Conservation (phyloP, 75 land plant species). For the Pinus albicaulis region DNA sequence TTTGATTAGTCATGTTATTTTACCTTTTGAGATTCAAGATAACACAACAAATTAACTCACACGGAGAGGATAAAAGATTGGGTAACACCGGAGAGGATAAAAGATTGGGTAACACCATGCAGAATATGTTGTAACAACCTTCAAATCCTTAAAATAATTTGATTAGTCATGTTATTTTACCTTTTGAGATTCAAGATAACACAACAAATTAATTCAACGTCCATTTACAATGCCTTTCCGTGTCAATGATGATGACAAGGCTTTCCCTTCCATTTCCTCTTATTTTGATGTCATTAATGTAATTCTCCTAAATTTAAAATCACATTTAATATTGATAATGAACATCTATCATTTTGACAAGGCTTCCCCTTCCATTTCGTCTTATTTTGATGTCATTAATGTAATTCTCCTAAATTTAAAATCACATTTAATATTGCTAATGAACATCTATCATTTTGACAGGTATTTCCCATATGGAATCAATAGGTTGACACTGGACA, state of each 20-base stretch:
- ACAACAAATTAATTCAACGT: not conserved
- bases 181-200: not conserved
- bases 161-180: not conserved
- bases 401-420: not conserved
- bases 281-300: not conserved
- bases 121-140: too few species aligned
- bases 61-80: too few species aligned
- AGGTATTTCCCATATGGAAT: slow-evolving; percentile 90
- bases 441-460: not conserved
- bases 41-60: not conserved
- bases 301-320: not conserved
- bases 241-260: not conserved
- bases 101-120: too few species aligned
- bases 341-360: not conserved
- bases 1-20: not conserved
- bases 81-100: too few species aligned
- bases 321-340: not conserved
- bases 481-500: too few species aligned
- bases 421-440: not conserved
- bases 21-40: not conserved
- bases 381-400: not conserved
- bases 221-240: not conserved
- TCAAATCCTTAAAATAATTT: not conserved
- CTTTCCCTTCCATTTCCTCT: not conserved
- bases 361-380: not conserved